Percentiles rank a stretch among this genome's conserved stretches.
phyloP scores from a whole-genome alignment of 257 asterid species.

The Cynanchum wilfordii region DNA sequence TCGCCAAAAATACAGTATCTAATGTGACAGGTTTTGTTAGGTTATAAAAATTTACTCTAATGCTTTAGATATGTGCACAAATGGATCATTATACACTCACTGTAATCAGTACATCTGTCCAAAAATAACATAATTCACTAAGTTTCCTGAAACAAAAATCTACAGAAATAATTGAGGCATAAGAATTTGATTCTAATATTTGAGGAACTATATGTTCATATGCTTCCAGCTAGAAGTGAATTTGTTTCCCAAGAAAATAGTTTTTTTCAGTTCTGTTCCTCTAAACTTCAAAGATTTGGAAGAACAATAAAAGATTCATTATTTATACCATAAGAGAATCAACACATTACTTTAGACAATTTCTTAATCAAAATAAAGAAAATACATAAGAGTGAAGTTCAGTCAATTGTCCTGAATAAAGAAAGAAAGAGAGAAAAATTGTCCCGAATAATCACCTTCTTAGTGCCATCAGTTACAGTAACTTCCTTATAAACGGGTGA shows the following conservation, averaged over 20 bases:
- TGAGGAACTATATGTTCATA: not conserved
- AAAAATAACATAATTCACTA: not conserved
- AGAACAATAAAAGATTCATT: not conserved
- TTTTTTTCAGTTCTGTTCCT: not conserved
- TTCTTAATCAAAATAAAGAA: not conserved
- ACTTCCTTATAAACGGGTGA: constrained; percentile 58
- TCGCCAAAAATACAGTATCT: not conserved
- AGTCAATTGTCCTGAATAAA: not conserved
- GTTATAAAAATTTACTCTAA: not conserved
- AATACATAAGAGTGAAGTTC: not conserved
- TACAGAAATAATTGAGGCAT: not conserved
- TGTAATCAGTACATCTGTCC: not conserved
- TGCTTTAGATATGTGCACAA: not conserved
- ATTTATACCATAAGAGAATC: not conserved
- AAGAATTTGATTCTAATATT: not conserved
- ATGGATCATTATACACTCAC: not conserved
- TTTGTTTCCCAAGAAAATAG: not conserved
- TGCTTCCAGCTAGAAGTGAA: not conserved
- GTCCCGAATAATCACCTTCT: constrained; percentile 49
- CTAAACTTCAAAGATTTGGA: not conserved
- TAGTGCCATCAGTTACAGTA: constrained; percentile 87
- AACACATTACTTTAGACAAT: not conserved
- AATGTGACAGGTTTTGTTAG: not conserved
- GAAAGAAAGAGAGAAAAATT: not conserved
- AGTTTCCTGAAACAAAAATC: not conserved